Evolutionary conservation across 2,329 filamentous ascomycete genomes (phyloP), one percentile per base, ranked within the genome.

Genomic region (Seiridium cupressi): DNA sequence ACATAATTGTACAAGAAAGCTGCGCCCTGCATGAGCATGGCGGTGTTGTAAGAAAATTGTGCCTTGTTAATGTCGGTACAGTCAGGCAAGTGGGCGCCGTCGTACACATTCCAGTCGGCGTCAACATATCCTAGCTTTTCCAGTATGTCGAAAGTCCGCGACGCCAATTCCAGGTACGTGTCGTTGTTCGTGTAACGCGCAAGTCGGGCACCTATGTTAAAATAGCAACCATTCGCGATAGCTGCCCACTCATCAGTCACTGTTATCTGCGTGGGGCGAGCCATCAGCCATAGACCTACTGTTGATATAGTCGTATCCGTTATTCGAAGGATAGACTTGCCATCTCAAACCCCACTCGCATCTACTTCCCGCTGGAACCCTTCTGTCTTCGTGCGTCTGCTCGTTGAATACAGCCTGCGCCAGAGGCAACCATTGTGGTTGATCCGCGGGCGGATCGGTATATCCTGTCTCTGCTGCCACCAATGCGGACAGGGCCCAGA

Each of bases 271-370:
- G 18, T 26, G 18, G 18, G 18, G 18, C 18, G 18, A 26, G 18
- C 18, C 18, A 26, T 26, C 18, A 26, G 18, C n/a, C 44, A 42
- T 46, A 34, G n/a, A 71, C 75, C 38, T 72, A 81, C 79, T 82
- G 69, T 88, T 88, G 73, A 88, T 95, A 79, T 93, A 93, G 69
- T 88, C 83, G 72, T 91, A 95, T 32, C 91, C 91, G 36, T 79
- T 81, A 69, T 93, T 92, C 65, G 89, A 88, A 1, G 84, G 78
- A 60, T 87, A 91, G 61, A 94, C 89, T 77, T 95, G 91, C 89
- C 90, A 92, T 67, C 89, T 81, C 66, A 93, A 70, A 8, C 90
- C 91, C 64, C 90, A 90, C 31, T 80, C 79, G 67, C 91, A 93
- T 8, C 26, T 49, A 2, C 79, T 80, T 0, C 79, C 72, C 5